Base-by-base conservation (phyloP, 2,329 filamentous ascomycete species). In the Cladosporium sp. region DNA sequence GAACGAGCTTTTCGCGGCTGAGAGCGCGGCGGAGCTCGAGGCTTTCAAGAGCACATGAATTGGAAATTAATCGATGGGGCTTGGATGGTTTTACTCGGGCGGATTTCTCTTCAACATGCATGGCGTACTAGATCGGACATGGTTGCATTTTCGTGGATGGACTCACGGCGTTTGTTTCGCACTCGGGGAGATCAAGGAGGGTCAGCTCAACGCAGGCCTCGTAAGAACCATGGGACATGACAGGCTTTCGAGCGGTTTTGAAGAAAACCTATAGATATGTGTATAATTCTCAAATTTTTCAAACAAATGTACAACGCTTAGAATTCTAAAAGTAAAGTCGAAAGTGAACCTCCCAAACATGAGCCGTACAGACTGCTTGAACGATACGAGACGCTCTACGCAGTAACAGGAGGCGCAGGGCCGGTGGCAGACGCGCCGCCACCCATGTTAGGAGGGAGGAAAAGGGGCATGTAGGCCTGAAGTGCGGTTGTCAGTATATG, bases 381-480 rank as follows among this genome's bases (percentile, higher is more conserved):
- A 9, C 3, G 30, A 14, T 15, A 30, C 11, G 15, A 17, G n/a
- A 4, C n/a, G 12, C 28, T 43, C 42, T 51, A 59, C 15, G 56
- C 56, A 11, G 56, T 47, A 25, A 43, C 39, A 22, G 56, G 56
- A 22, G 56, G 17, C 28, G 56, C 56, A 15, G 56, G 47, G 9
- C 56, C 56, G 3, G 56, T 47, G 11, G 56, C 30, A 5, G 47
- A 45, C n/a, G 39, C 55, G 6, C 39, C 56, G n/a, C 54, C 52
- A 17, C 38, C 71, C 30, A 75, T 72, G 47, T 78, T 71, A 12
- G 84, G 82, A 51, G 85, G 85, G 58, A 88, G 70, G 72, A 88
- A 86, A 54, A 88, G 75, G 15, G 84, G 84, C 73, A 88, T 80
- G 67, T 88, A 88, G 43, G 82, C 81, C 84, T 77, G 38, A 17